Conservation (phyloP, 768 basidiomycete species). For the Tephrocybe sp. region DNA sequence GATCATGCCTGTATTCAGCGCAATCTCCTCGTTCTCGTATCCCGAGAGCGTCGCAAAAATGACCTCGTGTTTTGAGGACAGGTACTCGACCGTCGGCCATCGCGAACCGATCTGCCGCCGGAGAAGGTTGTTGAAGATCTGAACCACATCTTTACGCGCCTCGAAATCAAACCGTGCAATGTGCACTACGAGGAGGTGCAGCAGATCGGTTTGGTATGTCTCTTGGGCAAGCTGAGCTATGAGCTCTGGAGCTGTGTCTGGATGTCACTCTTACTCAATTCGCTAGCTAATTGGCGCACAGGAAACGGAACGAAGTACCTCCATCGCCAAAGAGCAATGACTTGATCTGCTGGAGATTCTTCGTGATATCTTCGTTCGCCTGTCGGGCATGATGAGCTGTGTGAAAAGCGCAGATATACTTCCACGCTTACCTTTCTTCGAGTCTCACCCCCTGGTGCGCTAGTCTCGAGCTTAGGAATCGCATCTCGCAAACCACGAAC, state of each 20-base stretch:
- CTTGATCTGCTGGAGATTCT: slow-evolving; percentile 90
- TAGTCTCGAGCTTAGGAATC: slow-evolving; percentile 72
- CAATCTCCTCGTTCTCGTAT: slow-evolving; percentile 94
- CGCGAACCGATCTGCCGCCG: slow-evolving; percentile 91
- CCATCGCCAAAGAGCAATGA: slow-evolving; percentile 84
- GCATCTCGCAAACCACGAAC: slow-evolving; percentile 80
- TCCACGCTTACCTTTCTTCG: slow-evolving; percentile 67
- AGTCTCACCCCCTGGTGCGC: slow-evolving; percentile 72
- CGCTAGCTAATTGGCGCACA: background rate
- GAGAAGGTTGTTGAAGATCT: slow-evolving; percentile 87
- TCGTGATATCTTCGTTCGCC: slow-evolving; percentile 89
- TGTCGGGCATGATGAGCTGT: slow-evolving; percentile 27
- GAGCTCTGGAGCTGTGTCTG: slow-evolving; percentile 85
- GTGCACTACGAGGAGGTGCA: slow-evolving; percentile 77
- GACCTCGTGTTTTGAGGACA: slow-evolving; percentile 69
- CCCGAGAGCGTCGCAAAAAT: slow-evolving; percentile 86
- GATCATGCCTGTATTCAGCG: slow-evolving; percentile 97
- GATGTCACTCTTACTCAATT: slow-evolving; percentile 4
- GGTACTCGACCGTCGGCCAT: slow-evolving; percentile 96
- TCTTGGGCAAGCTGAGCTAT: slow-evolving; percentile 96
- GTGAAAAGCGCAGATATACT: background rate
- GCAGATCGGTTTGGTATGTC: slow-evolving; percentile 87
- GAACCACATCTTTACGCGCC: slow-evolving; percentile 81
- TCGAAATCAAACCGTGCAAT: slow-evolving; percentile 93
- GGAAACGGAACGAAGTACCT: slow-evolving; percentile 45